A percentile compares a stretch with the other conserved stretches of the same genome.
Conservation (phyloP, 2,329 filamentous ascomycete species). For the Ascochyta pisi region DNA sequence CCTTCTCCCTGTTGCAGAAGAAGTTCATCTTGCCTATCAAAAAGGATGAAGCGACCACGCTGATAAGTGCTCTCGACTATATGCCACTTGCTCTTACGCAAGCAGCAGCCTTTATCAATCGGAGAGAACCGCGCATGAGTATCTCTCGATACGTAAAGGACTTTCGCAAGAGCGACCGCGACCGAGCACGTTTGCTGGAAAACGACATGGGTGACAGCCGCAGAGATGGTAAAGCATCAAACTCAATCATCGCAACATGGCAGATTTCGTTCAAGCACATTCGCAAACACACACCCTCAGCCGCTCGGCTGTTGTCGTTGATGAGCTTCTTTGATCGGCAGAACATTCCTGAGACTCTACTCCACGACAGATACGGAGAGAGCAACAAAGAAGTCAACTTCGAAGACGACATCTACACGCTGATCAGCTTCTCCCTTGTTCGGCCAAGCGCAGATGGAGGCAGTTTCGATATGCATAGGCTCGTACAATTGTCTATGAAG, state of each 20-base stretch:
- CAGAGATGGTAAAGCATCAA: slow-evolving; percentile 9
- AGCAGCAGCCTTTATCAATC: slow-evolving; percentile 11
- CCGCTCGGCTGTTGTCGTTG: slow-evolving; percentile 54
- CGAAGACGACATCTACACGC: slow-evolving; percentile 25
- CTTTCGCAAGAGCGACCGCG: background rate
- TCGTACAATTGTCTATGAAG: slow-evolving; percentile 28
- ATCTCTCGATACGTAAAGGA: slow-evolving; percentile 1
- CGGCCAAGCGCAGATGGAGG: slow-evolving; percentile 4
- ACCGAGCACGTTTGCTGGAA: background rate
- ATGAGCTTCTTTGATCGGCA: slow-evolving; percentile 31
- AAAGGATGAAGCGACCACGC: background rate
- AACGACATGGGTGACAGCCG: background rate
- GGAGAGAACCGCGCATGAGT: slow-evolving; percentile 5
- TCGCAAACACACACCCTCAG: slow-evolving; percentile 32
- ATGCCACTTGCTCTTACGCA: slow-evolving; percentile 18
- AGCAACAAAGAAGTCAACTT: slow-evolving; percentile 10
- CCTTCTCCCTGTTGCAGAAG: slow-evolving; percentile 15
- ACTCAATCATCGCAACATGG: slow-evolving; percentile 46
- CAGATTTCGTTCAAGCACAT: slow-evolving; percentile 48
- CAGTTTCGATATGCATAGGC: slow-evolving; percentile 27
- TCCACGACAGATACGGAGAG: slow-evolving; percentile 19
- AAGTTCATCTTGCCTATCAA: slow-evolving; percentile 2
- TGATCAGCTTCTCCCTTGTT: slow-evolving; percentile 25
- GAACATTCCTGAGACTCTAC: slow-evolving; percentile 30
- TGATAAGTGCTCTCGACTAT: slow-evolving; percentile 8